Evolutionary conservation across 2,329 filamentous ascomycete species (phyloP).

Genomic region (Fusarium hostae): DNA sequence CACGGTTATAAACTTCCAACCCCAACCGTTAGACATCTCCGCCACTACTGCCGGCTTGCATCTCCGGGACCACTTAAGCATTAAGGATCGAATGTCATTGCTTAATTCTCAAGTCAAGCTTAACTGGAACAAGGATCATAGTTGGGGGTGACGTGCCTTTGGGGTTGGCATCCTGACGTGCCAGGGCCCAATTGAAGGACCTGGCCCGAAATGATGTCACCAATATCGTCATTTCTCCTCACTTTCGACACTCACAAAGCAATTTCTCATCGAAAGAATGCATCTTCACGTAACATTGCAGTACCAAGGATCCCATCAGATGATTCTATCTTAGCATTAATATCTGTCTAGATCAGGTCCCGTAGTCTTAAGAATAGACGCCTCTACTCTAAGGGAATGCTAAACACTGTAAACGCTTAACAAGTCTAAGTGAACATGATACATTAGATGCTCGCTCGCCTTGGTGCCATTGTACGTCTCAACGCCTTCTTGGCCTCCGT

Average conservation of each 20-base stretch:
- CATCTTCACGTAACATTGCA: constrained; percentile 18
- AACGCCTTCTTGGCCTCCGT: constrained; percentile 81
- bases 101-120: constrained; percentile 14
- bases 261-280: constrained; percentile 10
- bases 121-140: constrained; percentile 16
- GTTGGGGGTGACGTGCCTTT: constrained; percentile 17
- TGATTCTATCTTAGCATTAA: neutral
- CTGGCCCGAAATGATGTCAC: constrained; percentile 40
- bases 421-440: neutral
- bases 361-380: neutral
- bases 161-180: constrained; percentile 11
- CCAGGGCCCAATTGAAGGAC: constrained; percentile 6
- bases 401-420: neutral
- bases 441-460: constrained; percentile 78
- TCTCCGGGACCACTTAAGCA: constrained; percentile 11
- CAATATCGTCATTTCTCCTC: constrained; percentile 28
- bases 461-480: constrained; percentile 81
- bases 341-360: constrained; percentile 1
- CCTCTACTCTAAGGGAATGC: constrained; percentile 2
- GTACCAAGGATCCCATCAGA: neutral
- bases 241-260: neutral
- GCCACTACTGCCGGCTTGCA: constrained; percentile 5
- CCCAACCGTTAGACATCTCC: neutral
- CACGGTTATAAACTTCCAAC: constrained; percentile 18
- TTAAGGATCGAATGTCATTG: constrained; percentile 2